phyloP scores from a whole-genome alignment of 2,329 filamentous ascomycete genomes.

The Penicillium glabrum region DNA sequence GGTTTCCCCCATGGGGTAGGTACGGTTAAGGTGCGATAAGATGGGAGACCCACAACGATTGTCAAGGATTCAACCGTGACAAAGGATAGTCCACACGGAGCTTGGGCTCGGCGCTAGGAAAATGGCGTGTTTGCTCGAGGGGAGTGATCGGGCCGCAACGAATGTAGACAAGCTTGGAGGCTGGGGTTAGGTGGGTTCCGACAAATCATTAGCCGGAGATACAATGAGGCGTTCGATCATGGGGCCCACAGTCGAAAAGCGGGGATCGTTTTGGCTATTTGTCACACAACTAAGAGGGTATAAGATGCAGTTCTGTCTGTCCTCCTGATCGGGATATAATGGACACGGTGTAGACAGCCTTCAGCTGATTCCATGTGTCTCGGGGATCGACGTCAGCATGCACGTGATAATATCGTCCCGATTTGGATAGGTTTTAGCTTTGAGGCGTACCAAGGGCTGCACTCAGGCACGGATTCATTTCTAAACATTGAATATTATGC shows the following conservation, averaged over 20 bases:
- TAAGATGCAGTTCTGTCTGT: neutral
- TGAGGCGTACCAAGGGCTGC: neutral
- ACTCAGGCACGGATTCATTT: neutral
- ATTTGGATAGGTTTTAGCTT: neutral
- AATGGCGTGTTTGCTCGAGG: neutral
- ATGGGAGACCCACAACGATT: conserved; percentile 7
- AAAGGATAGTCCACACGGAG: neutral
- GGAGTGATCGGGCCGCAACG: neutral
- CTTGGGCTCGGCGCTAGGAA: neutral
- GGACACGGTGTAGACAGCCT: neutral
- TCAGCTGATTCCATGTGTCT: neutral
- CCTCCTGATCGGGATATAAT: neutral
- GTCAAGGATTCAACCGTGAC: neutral
- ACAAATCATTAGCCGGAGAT: neutral
- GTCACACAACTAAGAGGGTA: neutral
- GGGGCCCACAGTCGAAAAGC: neutral
- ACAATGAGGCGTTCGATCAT: conserved; percentile 3
- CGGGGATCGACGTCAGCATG: conserved; percentile 1
- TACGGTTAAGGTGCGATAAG: conserved; percentile 3
- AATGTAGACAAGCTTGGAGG: neutral
- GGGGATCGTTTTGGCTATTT: neutral
- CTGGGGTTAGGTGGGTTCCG: neutral
- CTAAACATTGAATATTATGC: neutral
- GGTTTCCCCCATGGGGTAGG: conserved; percentile 1
- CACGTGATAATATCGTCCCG: neutral